Evolutionary conservation across 2,329 filamentous ascomycete species (phyloP).

Genomic region (Beauveria sp.): DNA sequence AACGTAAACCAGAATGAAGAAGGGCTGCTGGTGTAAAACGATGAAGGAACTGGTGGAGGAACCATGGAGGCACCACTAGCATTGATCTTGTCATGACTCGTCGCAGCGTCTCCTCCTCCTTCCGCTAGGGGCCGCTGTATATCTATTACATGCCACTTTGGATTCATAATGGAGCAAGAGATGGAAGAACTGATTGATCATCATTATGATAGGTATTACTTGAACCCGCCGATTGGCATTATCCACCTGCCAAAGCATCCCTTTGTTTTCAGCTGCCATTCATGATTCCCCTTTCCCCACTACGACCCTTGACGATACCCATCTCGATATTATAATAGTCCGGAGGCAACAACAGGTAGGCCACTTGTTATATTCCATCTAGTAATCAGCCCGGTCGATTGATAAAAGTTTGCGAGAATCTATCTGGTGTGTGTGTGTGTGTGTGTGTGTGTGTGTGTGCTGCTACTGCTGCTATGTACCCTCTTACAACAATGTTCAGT

Average conservation of each 20-base stretch:
- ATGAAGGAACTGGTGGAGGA: background rate
- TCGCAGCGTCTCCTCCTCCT: background rate
- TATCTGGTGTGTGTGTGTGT: no score
- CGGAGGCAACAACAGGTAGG: background rate
- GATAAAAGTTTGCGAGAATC: background rate
- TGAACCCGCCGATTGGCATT: background rate
- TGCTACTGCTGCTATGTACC: background rate
- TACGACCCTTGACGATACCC: background rate
- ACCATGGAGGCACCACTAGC: background rate
- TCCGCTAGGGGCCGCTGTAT: background rate
- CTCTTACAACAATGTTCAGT: no score
- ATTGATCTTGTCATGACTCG: background rate
- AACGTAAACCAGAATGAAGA: background rate
- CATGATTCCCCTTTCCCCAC: background rate
- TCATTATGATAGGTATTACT: background rate
- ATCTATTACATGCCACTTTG: background rate
- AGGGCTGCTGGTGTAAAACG: background rate
- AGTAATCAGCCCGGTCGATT: background rate
- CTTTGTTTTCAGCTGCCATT: background rate
- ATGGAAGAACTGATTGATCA: background rate
- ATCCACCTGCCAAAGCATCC: background rate
- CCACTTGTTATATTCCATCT: no score
- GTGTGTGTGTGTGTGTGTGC: background rate
- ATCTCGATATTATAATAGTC: background rate
- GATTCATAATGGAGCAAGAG: background rate